Conservation (phyloP, 495 filamentous ascomycete genomes). For the Cercophora samala region DNA sequence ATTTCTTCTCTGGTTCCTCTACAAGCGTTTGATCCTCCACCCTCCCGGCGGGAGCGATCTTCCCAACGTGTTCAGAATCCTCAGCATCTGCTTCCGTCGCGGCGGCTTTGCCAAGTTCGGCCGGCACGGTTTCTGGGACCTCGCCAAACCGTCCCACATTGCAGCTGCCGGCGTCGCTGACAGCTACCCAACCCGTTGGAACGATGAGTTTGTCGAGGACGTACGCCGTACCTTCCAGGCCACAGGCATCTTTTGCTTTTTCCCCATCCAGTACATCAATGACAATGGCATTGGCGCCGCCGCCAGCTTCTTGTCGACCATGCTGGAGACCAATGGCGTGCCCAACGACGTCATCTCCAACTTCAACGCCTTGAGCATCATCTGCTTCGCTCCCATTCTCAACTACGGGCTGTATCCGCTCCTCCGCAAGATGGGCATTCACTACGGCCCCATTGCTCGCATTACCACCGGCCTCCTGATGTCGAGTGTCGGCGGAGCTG, state of each 20-base stretch:
- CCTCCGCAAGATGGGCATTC: slow-evolving; percentile 60
- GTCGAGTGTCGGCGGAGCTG: slow-evolving; percentile 60
- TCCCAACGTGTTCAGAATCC: slow-evolving; percentile 52
- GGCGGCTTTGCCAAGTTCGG: slow-evolving; percentile 56
- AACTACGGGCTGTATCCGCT: slow-evolving; percentile 64
- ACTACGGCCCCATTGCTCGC: slow-evolving; percentile 68
- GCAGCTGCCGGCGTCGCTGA: slow-evolving; percentile 42
- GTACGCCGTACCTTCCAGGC: slow-evolving; percentile 57
- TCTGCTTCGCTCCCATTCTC: slow-evolving; percentile 64
- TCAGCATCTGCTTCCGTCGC: slow-evolving; percentile 50
- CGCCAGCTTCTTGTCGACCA: slow-evolving; percentile 53
- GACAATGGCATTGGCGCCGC: slow-evolving; percentile 49
- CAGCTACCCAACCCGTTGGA: slow-evolving; percentile 41
- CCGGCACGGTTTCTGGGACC: slow-evolving; percentile 59
- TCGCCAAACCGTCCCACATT: slow-evolving; percentile 60
- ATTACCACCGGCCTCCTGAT: slow-evolving; percentile 70
- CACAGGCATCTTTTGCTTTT: slow-evolving; percentile 60
- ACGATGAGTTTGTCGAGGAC: slow-evolving; percentile 57
- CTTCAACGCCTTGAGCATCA: slow-evolving; percentile 70
- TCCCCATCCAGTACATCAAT: slow-evolving; percentile 67
- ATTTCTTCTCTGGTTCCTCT: slow-evolving; percentile 49
- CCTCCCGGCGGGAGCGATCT: slow-evolving; percentile 54
- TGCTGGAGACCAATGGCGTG: slow-evolving; percentile 62
- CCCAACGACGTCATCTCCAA: slow-evolving; percentile 77
- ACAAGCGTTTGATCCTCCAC: slow-evolving; percentile 50